Evolutionary conservation across 2,329 filamentous ascomycete genomes (phyloP), one percentile per base, ranked within the genome.

Genomic region (Aspergillus terreus): DNA sequence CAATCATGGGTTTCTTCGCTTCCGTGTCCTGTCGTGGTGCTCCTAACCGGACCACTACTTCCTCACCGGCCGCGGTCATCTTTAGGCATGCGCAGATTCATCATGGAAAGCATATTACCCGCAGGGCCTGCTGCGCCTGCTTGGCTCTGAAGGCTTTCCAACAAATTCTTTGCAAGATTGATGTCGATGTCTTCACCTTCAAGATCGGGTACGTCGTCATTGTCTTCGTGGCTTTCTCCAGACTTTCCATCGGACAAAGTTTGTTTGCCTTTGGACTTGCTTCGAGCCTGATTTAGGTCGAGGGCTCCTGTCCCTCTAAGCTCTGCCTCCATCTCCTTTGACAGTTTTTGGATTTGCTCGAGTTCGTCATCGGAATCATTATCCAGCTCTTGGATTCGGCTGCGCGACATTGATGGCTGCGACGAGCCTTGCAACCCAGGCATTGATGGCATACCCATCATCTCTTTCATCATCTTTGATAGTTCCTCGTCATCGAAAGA

Each of bases 111-210:
- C 54, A 99, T 76, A 66, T 96, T 97, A 1, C 92, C 85, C 2
- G 88, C 88, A 1, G 94, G 94, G 0, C 94, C 94, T 30, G 90
- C 79, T 76, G 87, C 82, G 11, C 94, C 94, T 15, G 79, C 90
- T 69, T 97, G 92, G 14, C 88, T 86, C 66, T 95, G 95, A 72
- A 99, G 92, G 62, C 90, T 92, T 69, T 96, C 90, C 1, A 99
- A 77, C 49, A 99, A 77, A 63, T 97, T 97, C 69, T 88, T 90
- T 15, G 89, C 91, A 21, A 99, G 77, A 55, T 94, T 92, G 60
- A 91, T 88, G 66, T 97, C 89, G 25, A 94, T 83, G 56, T 91
- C 79, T 4, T 94, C 81, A 48, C 87, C 84, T 23, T 71, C 70
- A 6, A 58, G 54, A 2, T 62, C 56, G 11, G 55, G 54, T 33